Conservation (phyloP, 768 basidiomycete species). For the Scleroderma citrinum region DNA sequence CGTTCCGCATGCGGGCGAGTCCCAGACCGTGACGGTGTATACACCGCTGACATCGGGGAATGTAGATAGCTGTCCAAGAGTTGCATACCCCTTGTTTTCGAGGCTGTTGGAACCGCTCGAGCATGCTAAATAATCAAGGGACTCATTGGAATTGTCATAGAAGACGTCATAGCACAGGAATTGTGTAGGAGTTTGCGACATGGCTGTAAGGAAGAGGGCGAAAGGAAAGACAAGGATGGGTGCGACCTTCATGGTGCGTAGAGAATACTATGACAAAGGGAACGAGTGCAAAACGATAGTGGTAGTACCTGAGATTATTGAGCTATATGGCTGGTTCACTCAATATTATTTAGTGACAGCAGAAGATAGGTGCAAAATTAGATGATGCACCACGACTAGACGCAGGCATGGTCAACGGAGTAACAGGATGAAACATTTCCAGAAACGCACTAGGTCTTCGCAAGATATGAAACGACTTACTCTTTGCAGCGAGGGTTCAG, state of each 20-base stretch:
- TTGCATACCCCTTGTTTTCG: conserved; percentile 25
- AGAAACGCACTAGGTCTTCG: too few relatives aligned
- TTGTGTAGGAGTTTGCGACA: conserved; percentile 9
- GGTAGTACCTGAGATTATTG: background rate
- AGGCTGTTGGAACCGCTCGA: conserved; percentile 30
- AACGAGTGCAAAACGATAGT: too few relatives aligned
- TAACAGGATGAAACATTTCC: too few relatives aligned
- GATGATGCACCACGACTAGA: too few relatives aligned
- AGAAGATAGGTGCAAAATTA: too few relatives aligned
- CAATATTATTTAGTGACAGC: too few relatives aligned
- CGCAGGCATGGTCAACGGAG: too few relatives aligned
- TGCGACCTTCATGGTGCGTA: conserved; percentile 20
- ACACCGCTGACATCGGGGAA: conserved; percentile 31
- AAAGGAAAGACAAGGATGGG: conserved; percentile 8
- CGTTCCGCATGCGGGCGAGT: conserved; percentile 28
- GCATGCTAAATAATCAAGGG: conserved; percentile 23
- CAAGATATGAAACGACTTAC: too few relatives aligned
- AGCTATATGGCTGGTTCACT: background rate
- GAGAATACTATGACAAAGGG: background rate
- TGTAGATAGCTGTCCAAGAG: conserved; percentile 25
- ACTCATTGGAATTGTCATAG: conserved; percentile 22
- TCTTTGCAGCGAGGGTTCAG: too few relatives aligned
- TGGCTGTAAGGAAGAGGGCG: conserved; percentile 10
- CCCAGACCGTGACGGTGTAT: conserved; percentile 25
- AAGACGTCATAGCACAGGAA: conserved; percentile 26